These are phyloP conservation scores for Beauveria sp. DNA, from an alignment of 2,329 filamentous ascomycete species.

Conservation along the genomic window DNA sequence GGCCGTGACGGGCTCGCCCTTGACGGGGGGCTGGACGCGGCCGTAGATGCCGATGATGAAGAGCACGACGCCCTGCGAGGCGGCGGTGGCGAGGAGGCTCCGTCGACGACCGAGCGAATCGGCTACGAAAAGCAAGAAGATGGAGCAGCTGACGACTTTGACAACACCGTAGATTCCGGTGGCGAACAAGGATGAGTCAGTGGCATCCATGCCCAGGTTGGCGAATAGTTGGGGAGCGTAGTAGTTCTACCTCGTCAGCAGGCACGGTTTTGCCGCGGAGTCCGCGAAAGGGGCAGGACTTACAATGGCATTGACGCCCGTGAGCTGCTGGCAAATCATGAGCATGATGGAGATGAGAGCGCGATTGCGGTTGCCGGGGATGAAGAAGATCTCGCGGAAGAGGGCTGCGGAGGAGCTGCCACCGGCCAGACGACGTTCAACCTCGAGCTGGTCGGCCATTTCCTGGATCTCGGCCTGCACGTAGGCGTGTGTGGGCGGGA, in stretches of 20 bases:
- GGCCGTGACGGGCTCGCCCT: slow-evolving; percentile 46
- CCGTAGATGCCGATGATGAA: slow-evolving; percentile 67
- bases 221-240: slow-evolving; percentile 64
- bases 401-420: slow-evolving; percentile 48
- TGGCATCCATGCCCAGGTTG: slow-evolving; percentile 52
- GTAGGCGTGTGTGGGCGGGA: slow-evolving; percentile 48
- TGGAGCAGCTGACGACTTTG: slow-evolving; percentile 56
- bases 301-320: slow-evolving; percentile 45
- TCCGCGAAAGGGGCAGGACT: slow-evolving; percentile 3
- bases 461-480: slow-evolving; percentile 52
- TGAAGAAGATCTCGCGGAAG: slow-evolving; percentile 55
- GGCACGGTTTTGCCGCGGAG: background rate
- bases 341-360: slow-evolving; percentile 53
- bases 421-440: slow-evolving; percentile 50
- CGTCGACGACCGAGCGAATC: slow-evolving; percentile 60
- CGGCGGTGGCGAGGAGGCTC: slow-evolving; percentile 56
- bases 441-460: slow-evolving; percentile 53
- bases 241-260: slow-evolving; percentile 47
- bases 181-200: slow-evolving; percentile 56
- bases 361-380: slow-evolving; percentile 55
- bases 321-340: slow-evolving; percentile 68
- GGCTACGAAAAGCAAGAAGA: slow-evolving; percentile 59
- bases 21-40: slow-evolving; percentile 46
- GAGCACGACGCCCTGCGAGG: slow-evolving; percentile 55
- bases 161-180: slow-evolving; percentile 68